phyloP scores from a whole-genome alignment of 371 early-diverging fungal species.

The Syncephalastrum sp. region DNA sequence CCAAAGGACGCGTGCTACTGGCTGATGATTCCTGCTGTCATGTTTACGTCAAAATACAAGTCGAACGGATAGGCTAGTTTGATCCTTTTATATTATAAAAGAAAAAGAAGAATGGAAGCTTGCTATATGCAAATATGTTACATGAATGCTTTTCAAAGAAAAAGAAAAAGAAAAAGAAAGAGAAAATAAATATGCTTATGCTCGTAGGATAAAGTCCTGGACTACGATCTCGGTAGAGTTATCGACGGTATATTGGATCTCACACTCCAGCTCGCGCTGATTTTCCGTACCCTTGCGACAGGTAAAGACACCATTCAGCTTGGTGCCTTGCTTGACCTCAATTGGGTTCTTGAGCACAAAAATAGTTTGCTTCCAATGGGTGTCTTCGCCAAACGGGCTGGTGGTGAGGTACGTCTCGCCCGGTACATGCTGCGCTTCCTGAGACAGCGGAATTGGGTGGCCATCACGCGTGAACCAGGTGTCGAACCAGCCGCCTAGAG shows the following conservation, averaged over 20 bases:
- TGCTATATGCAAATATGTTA: conserved; percentile 1
- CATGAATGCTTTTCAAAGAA: neutral
- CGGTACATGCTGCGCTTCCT: conserved; percentile 33
- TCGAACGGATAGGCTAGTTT: too few species aligned
- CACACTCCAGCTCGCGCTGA: conserved; percentile 61
- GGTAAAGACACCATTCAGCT: conserved; percentile 54
- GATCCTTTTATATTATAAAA: neutral
- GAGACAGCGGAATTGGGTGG: conserved; percentile 41
- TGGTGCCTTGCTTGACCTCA: conserved; percentile 40
- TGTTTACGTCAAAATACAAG: too few species aligned
- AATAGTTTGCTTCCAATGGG: conserved; percentile 72
- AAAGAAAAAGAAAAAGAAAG: neutral
- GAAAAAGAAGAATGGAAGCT: neutral
- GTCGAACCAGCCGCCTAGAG: conserved; percentile 85
- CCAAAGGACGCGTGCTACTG: too few species aligned
- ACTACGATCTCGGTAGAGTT: conserved; percentile 17
- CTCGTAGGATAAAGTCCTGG: conserved; percentile 31
- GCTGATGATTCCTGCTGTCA: too few species aligned
- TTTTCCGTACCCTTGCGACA: conserved; percentile 55
- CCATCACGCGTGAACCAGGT: conserved; percentile 78
- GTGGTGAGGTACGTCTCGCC: conserved; percentile 60
- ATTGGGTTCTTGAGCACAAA: conserved; percentile 55
- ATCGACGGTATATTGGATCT: conserved; percentile 49
- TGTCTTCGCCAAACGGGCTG: conserved; percentile 68
- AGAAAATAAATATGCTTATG: conserved; percentile 7